Conservation (phyloP, 257 asterid species). For the Nicotiana tomentosiformis region DNA sequence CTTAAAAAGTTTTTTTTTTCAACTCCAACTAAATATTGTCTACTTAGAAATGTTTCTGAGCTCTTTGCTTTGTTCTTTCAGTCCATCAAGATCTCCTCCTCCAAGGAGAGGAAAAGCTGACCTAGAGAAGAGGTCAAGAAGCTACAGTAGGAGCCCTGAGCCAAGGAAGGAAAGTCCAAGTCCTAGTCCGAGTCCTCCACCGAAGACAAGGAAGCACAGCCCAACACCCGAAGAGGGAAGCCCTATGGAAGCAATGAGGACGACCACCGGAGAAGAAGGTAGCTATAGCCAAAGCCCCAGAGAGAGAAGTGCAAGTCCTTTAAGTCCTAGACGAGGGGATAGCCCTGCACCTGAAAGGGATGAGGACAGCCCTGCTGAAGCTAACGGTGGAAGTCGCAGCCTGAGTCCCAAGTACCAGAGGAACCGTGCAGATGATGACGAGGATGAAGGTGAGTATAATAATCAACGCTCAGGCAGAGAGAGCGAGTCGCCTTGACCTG, state of each 20-base stretch:
- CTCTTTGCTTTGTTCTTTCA: conserved; percentile 15
- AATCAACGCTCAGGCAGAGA: conserved; percentile 47
- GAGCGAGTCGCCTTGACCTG: conserved; percentile 52
- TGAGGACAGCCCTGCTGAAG: conserved; percentile 60
- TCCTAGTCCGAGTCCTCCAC: conserved; percentile 22
- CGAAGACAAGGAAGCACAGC: conserved; percentile 56
- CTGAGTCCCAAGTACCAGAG: conserved; percentile 47
- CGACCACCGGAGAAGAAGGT: conserved; percentile 37
- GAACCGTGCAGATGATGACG: conserved; percentile 51
- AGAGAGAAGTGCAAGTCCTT: conserved; percentile 56
- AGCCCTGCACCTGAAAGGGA: conserved; percentile 41
- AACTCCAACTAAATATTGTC: background rate
- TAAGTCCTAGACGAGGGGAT: conserved; percentile 22
- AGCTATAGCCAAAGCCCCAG: conserved; percentile 55
- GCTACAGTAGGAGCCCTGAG: conserved; percentile 50
- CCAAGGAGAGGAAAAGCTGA: conserved; percentile 47
- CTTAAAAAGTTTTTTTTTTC: too few species aligned
- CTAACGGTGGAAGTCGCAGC: conserved; percentile 55
- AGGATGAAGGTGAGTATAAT: conserved; percentile 12
- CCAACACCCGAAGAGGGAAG: conserved; percentile 48
- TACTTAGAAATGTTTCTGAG: background rate
- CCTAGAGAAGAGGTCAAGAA: conserved; percentile 55
- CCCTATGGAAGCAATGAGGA: conserved; percentile 38
- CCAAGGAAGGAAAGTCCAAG: conserved; percentile 20
- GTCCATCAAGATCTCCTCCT: conserved; percentile 91